phyloP scores from a whole-genome alignment of 1,139 yeast genomes.

The Pichia sp. region DNA sequence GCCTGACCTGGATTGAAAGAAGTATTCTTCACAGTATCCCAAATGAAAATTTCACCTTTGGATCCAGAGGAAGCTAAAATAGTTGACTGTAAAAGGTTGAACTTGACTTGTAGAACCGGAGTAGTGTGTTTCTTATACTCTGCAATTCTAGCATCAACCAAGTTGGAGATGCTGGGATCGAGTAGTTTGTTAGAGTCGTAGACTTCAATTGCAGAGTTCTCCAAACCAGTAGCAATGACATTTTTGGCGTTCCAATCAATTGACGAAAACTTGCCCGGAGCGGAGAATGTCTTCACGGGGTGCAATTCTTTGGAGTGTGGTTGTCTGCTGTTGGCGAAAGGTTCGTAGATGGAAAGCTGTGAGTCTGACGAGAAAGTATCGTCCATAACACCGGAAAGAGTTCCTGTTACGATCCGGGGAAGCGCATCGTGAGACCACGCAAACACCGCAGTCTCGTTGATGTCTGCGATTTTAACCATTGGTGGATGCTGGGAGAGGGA shows the following conservation, averaged over 20 bases:
- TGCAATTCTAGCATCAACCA: slow-evolving; percentile 37
- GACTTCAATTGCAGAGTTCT: slow-evolving; percentile 70
- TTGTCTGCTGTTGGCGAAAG: slow-evolving; percentile 31
- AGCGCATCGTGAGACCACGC: slow-evolving; percentile 84
- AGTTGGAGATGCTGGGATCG: slow-evolving; percentile 24
- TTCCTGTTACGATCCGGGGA: slow-evolving; percentile 80
- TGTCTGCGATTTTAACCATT: slow-evolving; percentile 83
- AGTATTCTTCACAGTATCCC: slow-evolving; percentile 69
- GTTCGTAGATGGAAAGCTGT: slow-evolving; percentile 69
- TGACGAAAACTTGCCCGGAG: slow-evolving; percentile 64
- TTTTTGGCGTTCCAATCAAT: slow-evolving; percentile 77
- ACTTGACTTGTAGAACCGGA: slow-evolving; percentile 65
- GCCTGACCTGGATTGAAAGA: slow-evolving; percentile 75
- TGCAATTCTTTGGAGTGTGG: neutral
- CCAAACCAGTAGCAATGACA: slow-evolving; percentile 85
- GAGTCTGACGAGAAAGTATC: slow-evolving; percentile 77
- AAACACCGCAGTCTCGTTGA: slow-evolving; percentile 80
- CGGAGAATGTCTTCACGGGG: slow-evolving; percentile 46
- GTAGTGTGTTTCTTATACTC: slow-evolving; percentile 58
- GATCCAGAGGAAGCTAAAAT: slow-evolving; percentile 82
- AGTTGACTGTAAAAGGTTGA: slow-evolving; percentile 67
- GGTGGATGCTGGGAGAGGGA: too few species aligned
- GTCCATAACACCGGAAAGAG: slow-evolving; percentile 92
- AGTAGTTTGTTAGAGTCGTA: slow-evolving; percentile 57
- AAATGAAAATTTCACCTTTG: slow-evolving; percentile 77